phyloP scores from a whole-genome alignment of 345 rosid genomes.

The Populus alba region DNA sequence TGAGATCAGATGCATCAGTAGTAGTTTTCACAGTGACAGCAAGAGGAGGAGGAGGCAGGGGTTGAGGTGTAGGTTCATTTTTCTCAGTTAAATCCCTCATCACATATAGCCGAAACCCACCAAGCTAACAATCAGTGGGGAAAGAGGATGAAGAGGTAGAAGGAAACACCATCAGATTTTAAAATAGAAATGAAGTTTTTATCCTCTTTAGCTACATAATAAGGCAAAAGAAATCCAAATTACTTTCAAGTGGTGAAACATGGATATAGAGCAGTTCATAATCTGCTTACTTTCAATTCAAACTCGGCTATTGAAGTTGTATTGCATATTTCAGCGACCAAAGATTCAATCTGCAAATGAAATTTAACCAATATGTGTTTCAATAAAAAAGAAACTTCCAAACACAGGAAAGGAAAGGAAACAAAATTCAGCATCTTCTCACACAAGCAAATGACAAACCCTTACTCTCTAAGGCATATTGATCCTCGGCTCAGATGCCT shows the following conservation, averaged over 20 bases:
- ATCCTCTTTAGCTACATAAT: not conserved
- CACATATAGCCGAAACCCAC: conserved; percentile 67
- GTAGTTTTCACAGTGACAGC: conserved; percentile 23
- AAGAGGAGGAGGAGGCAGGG: conserved; percentile 11
- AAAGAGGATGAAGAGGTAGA: not conserved
- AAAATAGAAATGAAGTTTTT: not conserved
- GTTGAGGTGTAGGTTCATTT: conserved; percentile 36
- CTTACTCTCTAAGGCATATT: not conserved
- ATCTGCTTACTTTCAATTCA: conserved; percentile 65
- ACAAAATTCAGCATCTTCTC: too few relatives aligned
- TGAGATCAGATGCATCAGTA: conserved; percentile 24
- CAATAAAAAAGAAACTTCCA: not conserved
- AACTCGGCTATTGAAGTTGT: conserved; percentile 73
- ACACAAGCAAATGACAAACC: too few relatives aligned
- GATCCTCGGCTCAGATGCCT: not conserved
- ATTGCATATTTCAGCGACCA: conserved; percentile 58
- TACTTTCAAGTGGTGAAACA: conserved; percentile 7
- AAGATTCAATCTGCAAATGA: conserved; percentile 61
- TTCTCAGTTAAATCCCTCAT: conserved; percentile 46
- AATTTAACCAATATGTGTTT: not conserved
- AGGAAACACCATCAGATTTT: not conserved
- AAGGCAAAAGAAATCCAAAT: conserved; percentile 2
- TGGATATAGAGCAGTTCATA: not conserved
- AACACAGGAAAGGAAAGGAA: not conserved
- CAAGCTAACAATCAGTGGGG: conserved; percentile 44